These are phyloP conservation scores for Chrysanthemum lavandulifolium DNA, from an alignment of 129 eudicot species.

Conservation along the genomic window DNA sequence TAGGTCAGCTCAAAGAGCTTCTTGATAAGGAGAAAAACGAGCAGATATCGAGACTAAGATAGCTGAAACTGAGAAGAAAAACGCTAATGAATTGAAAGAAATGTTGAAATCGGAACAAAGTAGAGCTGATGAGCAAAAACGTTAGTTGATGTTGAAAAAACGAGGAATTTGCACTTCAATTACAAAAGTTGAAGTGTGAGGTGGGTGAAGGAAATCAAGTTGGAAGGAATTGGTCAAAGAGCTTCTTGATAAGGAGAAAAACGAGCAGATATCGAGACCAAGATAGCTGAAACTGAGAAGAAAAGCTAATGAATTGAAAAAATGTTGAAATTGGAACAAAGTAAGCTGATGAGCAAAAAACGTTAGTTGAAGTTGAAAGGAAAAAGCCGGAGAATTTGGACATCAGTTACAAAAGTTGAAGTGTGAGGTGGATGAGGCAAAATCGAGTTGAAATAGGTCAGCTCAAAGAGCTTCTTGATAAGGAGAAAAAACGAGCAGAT, in stretches of 20 bases:
- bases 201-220: not conserved
- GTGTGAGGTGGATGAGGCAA: too few relatives aligned
- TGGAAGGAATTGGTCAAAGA: slow-evolving; percentile 56
- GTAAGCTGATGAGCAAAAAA: too few relatives aligned
- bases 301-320: slow-evolving; percentile 35
- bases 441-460: slow-evolving; percentile 36
- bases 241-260: slow-evolving; percentile 57
- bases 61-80: slow-evolving; percentile 56
- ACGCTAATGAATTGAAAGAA: slow-evolving; percentile 37
- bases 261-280: slow-evolving; percentile 44
- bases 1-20: slow-evolving; percentile 53
- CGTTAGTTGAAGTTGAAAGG: too few relatives aligned
- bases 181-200: too few relatives aligned
- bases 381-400: too few relatives aligned
- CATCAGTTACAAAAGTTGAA: too few relatives aligned
- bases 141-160: too few relatives aligned
- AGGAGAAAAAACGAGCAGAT: slow-evolving; percentile 49
- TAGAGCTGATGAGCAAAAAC: not conserved
- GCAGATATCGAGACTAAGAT: slow-evolving; percentile 46
- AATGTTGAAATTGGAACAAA: slow-evolving; percentile 29
- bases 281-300: slow-evolving; percentile 58
- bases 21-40: slow-evolving; percentile 53
- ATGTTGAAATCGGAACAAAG: slow-evolving; percentile 26
- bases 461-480: slow-evolving; percentile 61
- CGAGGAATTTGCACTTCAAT: too few relatives aligned